A percentile compares a stretch with the other conserved stretches of the same genome.
These are phyloP conservation scores for Leccinum imitatum DNA, from an alignment of 768 basidiomycete species.

Conservation along the genomic window DNA sequence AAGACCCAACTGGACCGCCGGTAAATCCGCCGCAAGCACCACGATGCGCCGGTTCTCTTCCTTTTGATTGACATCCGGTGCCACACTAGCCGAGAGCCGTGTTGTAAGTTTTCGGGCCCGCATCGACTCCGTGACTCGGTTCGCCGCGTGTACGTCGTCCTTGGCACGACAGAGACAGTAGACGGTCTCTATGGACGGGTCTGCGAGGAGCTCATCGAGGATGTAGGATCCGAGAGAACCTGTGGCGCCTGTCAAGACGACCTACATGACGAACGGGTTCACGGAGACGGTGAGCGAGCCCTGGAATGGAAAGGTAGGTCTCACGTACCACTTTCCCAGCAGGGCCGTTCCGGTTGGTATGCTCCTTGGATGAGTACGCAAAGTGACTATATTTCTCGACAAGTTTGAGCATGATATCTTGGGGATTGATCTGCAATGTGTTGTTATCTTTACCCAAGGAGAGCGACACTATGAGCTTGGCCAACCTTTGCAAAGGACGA, in stretches of 20 bases:
- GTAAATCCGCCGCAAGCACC: slow-evolving; percentile 44
- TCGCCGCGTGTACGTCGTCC: slow-evolving; percentile 40
- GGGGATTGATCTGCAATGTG: no score
- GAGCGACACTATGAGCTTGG: slow-evolving; percentile 39
- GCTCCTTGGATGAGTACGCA: background rate
- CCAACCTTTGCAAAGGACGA: slow-evolving; percentile 30
- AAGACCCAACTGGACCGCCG: slow-evolving; percentile 43
- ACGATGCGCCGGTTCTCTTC: slow-evolving; percentile 31
- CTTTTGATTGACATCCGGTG: background rate
- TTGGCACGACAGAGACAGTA: slow-evolving; percentile 53
- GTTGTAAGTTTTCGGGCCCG: background rate
- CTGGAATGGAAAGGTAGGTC: background rate
- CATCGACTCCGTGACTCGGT: background rate
- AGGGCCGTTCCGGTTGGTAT: slow-evolving; percentile 14
- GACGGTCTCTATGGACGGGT: slow-evolving; percentile 24
- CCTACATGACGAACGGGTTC: background rate
- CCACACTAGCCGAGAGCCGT: background rate
- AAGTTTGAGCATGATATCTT: slow-evolving; percentile 41
- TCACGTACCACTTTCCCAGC: slow-evolving; percentile 18
- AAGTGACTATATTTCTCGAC: slow-evolving; percentile 38
- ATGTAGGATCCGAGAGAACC: slow-evolving; percentile 52
- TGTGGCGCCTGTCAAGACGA: slow-evolving; percentile 51
- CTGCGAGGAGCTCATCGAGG: slow-evolving; percentile 39
- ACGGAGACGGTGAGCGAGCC: background rate
- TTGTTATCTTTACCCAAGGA: slow-evolving; percentile 29